Evolutionary conservation across 805 yeast species (phyloP), one percentile per base, ranked within the genome.

Genomic region (Yarrowia sp.): DNA sequence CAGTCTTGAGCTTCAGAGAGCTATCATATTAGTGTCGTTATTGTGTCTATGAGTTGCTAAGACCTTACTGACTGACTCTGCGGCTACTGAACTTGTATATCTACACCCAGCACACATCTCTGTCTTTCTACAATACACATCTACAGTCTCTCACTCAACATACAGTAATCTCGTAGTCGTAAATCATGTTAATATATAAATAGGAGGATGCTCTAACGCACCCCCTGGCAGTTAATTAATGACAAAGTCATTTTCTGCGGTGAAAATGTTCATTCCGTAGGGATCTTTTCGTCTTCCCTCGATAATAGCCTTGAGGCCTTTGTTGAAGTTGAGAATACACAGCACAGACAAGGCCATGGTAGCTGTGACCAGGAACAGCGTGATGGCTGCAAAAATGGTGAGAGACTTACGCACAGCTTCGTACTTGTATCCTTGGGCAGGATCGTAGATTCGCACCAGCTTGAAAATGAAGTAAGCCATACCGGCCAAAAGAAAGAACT

Each of bases 401-500:
- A 82, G 71, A 15, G 83, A 78, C 64, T 78, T 80, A 36, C 83
- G 70, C 1, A 83, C 82, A 0, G 83, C 79, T 17, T 69, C 58
- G 66, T 74, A 74, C 68, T 81, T 80, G 67, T 77, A 76, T 1
- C 66, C 71, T 45, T 66, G 67, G 48, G 76, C 74, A 61, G 79
- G 77, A 35, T 82, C 78, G 69, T 74, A 81, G 71, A 81, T 74
- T 42, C 84, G 69, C 36, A 81, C 76, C 65, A 78, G 72, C 69
- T 82, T 82, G 75, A 80, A 82, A 36, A 81, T 66, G 44, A 81
- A 80, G 69, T 81, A 82, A 0, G 81, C 82, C 65, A 79, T 67
- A 0, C 81, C 83, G 18, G 77, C 75, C 9, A 76, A 57, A 65
- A 76, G 81, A 32, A 77, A 64, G 8, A 72, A 60, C 9, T 78